Evolutionary conservation across 441 rosid species (phyloP).

Genomic region (Gossypium gossypioides): DNA sequence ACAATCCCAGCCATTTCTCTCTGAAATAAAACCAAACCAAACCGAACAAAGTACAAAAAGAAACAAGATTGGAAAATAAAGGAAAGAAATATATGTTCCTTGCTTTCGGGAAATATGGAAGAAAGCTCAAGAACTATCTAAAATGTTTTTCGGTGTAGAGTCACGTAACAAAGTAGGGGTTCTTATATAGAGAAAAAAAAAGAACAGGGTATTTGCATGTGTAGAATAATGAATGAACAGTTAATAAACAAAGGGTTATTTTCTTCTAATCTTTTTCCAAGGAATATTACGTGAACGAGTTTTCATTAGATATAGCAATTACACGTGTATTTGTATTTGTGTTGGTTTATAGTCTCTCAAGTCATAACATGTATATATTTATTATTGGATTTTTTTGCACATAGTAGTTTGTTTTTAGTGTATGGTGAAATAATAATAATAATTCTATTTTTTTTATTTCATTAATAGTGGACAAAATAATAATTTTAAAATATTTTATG

Average conservation of each 20-base stretch:
- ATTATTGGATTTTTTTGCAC: not conserved
- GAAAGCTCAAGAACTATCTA: not conserved
- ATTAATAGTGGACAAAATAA: not conserved
- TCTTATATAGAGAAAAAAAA: not conserved
- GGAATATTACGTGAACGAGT: slow-evolving; percentile 16
- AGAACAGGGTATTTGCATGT: not conserved
- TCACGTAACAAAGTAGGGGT: not conserved
- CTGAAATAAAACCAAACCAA: not conserved
- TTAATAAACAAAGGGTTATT: not conserved
- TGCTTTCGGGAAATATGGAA: not conserved
- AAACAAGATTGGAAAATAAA: not conserved
- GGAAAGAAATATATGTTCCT: not conserved
- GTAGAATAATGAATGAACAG: not conserved
- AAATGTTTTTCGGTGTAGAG: not conserved
- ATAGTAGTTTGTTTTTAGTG: not conserved
- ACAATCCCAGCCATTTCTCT: slow-evolving; percentile 30
- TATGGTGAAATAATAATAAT: not conserved
- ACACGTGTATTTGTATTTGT: not conserved
- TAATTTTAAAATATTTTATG: not conserved
- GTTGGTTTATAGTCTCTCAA: not conserved
- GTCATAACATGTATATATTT: not conserved
- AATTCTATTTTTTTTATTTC: no score
- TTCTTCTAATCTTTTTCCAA: slow-evolving; percentile 5
- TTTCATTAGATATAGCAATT: not conserved
- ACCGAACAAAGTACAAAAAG: not conserved